Base-by-base conservation (phyloP, 495 filamentous ascomycete species). In the Aspergillus steynii region DNA sequence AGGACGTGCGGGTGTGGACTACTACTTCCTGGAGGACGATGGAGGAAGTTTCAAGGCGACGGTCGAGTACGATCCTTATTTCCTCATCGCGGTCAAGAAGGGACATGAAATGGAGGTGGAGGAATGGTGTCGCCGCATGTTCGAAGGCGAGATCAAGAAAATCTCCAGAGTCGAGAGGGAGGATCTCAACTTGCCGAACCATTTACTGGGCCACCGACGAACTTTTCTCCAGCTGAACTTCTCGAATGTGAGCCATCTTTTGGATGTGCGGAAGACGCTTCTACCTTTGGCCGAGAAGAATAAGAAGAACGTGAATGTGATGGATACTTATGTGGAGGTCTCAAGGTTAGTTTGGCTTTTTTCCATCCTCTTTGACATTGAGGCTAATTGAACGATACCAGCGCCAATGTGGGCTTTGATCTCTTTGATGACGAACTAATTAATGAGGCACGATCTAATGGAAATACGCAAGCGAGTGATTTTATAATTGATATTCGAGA, bases 301-400 rank as follows among this genome's bases (percentile, higher is more conserved):
- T 66, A 96, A 90, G 80, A 94, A 92, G 71, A 93, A 89, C 62
- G 86, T 96, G 80, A 92, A 88, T 79, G 90, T 92, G 53, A 96
- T 98, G 90, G 95, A 99, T 82, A 92, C 94, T 65, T 99, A 98
- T 84, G 91, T 91, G 58, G 96, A 99, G 81, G 92, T 96, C 67
- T 90, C 90, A 60, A 90, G 86, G 92, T 96, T 74, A 68, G 85
- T 82, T 49, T 10, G 14, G 29, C 45, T 29, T 37, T 6, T 14
- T 10, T 8, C 29, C 27, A 28, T 51, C 14, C 46, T 7, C 14
- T 6, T 29, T 9, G 29, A 29, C 14, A 8, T 28, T 28, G 61
- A 61, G 50, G 58, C 75, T 77, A 62, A 79, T 20, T 71, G 50
- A 66, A 45, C 32, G 26, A 47, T 8, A 31, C 28, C 64, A 96